Evolutionary conservation across 2,329 filamentous ascomycete species (phyloP), one percentile per base, ranked within the genome.

Genomic region (Corinectria fuckeliana): DNA sequence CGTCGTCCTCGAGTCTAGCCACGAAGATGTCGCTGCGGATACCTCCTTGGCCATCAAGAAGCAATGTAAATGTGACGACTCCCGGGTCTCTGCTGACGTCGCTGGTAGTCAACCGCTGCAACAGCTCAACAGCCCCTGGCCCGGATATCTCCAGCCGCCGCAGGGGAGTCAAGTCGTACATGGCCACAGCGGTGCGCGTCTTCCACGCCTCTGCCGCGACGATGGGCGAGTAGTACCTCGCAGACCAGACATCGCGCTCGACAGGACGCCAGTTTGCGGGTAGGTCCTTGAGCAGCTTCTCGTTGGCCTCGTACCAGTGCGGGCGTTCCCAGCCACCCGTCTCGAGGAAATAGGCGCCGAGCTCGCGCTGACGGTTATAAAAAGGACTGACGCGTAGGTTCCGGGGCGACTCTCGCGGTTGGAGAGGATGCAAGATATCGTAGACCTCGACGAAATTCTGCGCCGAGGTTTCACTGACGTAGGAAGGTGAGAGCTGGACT

Each of bases 381-480:
- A 88, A 89, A 0, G 86, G 85, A 61, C 83, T 87, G 13, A 83
- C 73, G 6, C 86, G 83, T 2, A 89, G 76, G 57, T 85, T 82
- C 0, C 87, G 81, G 0, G 85, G 86, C 0, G 83, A 86, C 0
- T 81, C 76, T 25, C 80, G 81, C 0, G 85, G 86, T 51, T 86
- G 83, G 0, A 86, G 76, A 0, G 86, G 86, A 58, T 89, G 86
- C 0, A 88, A 61, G 36, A 89, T 87, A 60, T 88, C 86, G 74
- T 89, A 89, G 1, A 89, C 81, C 62, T 89, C 86, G 21, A 85
- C 81, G 49, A 89, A 89, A 64, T 85, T 87, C 67, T 86, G 85
- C 44, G 82, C 77, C 0, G 82, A 83, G 0, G 86, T 88, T 72
- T 88, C 85, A 21, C 71, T 77, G 50, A 88, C 78, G 58, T 88